phyloP scores from a whole-genome alignment of 768 basidiomycete genomes.

The Boletus rubescentipes region DNA sequence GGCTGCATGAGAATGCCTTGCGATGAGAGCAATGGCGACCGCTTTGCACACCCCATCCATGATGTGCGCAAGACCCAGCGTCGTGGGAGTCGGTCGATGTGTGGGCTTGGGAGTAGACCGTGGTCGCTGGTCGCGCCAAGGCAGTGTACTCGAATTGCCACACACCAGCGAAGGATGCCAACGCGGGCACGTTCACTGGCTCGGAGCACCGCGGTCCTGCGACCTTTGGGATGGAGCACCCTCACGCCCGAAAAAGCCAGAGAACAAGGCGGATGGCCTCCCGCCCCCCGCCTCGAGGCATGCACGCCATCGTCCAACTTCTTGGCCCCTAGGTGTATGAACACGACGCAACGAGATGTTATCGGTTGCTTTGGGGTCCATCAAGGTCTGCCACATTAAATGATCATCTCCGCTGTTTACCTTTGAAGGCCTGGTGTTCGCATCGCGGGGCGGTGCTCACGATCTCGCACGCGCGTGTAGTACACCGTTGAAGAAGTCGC shows the following conservation, averaged over 20 bases:
- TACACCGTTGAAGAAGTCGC: not conserved
- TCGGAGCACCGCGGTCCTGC: slow-evolving; percentile 16
- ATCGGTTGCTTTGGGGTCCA: not conserved
- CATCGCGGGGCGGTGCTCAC: not conserved
- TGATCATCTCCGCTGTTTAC: slow-evolving; percentile 22
- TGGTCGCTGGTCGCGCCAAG: no score
- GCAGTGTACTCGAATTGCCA: not conserved
- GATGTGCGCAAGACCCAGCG: not conserved
- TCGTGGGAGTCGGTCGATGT: slow-evolving; percentile 10
- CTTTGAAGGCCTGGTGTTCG: not conserved
- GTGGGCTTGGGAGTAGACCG: not conserved
- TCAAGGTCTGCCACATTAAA: slow-evolving; percentile 7
- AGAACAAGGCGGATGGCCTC: not conserved
- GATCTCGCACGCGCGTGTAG: slow-evolving; percentile 4
- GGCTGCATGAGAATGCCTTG: not conserved
- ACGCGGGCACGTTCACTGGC: not conserved
- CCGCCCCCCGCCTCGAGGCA: slow-evolving; percentile 14
- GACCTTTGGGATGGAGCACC: not conserved
- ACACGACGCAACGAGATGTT: slow-evolving; percentile 1
- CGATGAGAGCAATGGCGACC: not conserved
- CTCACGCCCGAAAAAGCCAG: not conserved
- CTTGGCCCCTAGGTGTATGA: not conserved
- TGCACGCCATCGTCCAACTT: not conserved
- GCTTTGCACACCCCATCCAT: not conserved
- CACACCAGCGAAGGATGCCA: not conserved